phyloP scores from a whole-genome alignment of 2,329 filamentous ascomycete species.

The Cercospora sojina region DNA sequence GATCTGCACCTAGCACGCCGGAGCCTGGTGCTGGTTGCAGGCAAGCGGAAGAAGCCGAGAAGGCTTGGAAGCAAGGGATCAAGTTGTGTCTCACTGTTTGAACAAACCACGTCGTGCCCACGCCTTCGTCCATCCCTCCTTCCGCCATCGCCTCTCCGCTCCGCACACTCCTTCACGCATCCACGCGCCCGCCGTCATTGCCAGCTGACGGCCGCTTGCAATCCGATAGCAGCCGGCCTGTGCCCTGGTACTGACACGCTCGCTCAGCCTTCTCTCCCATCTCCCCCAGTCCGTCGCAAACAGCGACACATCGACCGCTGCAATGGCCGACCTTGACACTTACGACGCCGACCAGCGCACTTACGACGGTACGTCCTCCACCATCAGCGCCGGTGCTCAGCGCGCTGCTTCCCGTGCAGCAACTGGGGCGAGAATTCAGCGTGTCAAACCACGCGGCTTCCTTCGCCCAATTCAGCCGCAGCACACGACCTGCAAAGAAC shows the following conservation, averaged over 20 bases:
- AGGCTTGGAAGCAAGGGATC: slow-evolving; percentile 1
- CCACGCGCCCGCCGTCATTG: not conserved
- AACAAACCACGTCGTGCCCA: not conserved
- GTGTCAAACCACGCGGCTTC: not conserved
- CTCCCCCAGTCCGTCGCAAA: slow-evolving; percentile 1
- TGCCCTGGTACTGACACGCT: slow-evolving; percentile 1
- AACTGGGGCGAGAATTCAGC: not conserved
- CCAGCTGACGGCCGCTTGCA: not conserved
- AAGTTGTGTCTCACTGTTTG: slow-evolving; percentile 4
- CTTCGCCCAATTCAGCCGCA: not conserved
- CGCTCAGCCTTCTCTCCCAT: not conserved
- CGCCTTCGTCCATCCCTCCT: not conserved
- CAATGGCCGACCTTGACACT: slow-evolving; percentile 55
- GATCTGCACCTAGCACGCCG: not conserved
- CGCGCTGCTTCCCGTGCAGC: not conserved
- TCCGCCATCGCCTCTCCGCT: not conserved
- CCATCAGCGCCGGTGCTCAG: not conserved
- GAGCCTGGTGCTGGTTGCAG: not conserved
- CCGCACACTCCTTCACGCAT: not conserved
- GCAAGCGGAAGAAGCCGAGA: not conserved
- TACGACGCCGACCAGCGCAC: slow-evolving; percentile 65
- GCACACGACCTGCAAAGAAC: not conserved
- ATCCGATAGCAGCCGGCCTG: not conserved
- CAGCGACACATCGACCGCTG: slow-evolving; percentile 9
- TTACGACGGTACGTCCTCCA: slow-evolving; percentile 60